Evolutionary conservation across 306 rosid genomes (phyloP).

Genomic region (Parietaria judaica): DNA sequence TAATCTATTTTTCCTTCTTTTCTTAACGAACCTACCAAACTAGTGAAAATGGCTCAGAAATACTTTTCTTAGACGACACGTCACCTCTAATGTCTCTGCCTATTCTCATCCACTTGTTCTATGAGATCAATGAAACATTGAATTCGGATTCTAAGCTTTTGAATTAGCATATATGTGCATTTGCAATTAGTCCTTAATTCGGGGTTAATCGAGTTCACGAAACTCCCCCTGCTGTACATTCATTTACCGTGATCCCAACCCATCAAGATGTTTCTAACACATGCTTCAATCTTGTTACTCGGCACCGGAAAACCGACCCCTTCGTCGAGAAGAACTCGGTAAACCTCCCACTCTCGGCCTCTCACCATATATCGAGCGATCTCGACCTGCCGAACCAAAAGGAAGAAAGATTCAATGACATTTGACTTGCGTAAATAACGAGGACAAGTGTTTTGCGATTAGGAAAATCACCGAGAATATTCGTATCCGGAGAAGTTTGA

Average conservation of each 20-base stretch:
- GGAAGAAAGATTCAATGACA: too few species aligned
- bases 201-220: background rate
- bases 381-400: constrained; percentile 34
- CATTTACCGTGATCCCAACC: constrained; percentile 31
- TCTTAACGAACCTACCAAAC: too few species aligned
- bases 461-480: constrained; percentile 35
- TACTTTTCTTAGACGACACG: too few species aligned
- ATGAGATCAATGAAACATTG: too few species aligned
- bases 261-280: constrained; percentile 45
- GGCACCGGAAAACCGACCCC: constrained; percentile 24
- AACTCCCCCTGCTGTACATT: constrained; percentile 12
- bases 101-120: too few species aligned
- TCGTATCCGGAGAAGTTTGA: constrained; percentile 29
- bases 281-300: constrained; percentile 31
- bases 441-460: too few species aligned
- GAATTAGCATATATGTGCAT: background rate
- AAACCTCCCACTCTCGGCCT: constrained; percentile 56
- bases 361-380: constrained; percentile 37
- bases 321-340: constrained; percentile 44
- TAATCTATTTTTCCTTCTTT: background rate
- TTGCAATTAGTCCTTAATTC: constrained; percentile 2
- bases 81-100: too few species aligned
- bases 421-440: too few species aligned
- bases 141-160: background rate
- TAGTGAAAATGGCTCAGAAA: too few species aligned